These are phyloP conservation scores for Fusarium sp. DNA, from an alignment of 2,329 filamentous ascomycete species.

Conservation along the genomic window DNA sequence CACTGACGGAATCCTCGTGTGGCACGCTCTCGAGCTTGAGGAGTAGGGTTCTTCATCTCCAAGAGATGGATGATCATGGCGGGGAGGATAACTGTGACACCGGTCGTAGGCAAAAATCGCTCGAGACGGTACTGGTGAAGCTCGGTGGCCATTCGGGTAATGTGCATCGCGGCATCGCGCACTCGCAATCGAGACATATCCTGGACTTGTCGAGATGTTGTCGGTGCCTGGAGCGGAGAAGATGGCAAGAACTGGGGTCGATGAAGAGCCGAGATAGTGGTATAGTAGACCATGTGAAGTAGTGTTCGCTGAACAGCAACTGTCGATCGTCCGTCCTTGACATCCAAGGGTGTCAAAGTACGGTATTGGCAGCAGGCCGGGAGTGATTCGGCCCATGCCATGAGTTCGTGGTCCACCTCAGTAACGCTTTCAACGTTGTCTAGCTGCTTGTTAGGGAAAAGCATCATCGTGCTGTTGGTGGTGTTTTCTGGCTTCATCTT, in stretches of 20 bases:
- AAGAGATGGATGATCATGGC: constrained; percentile 94
- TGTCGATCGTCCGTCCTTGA: constrained; percentile 69
- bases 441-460: constrained; percentile 87
- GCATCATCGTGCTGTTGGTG: constrained; percentile 84
- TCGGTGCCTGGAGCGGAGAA: constrained; percentile 64
- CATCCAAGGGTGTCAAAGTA: constrained; percentile 63
- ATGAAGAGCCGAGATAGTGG: constrained; percentile 89
- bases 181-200: constrained; percentile 86
- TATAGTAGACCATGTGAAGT: constrained; percentile 93
- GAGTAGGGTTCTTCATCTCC: constrained; percentile 86
- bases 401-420: constrained; percentile 81
- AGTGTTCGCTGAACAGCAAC: constrained; percentile 81
- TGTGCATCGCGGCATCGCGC: constrained; percentile 83
- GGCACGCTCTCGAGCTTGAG: constrained; percentile 76
- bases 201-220: constrained; percentile 74
- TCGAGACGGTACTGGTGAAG: constrained; percentile 79
- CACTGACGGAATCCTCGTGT: constrained; percentile 88
- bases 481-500: constrained; percentile 81
- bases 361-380: constrained; percentile 78
- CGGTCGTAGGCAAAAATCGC: constrained; percentile 85
- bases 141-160: constrained; percentile 84
- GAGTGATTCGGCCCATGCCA: constrained; percentile 79
- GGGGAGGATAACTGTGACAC: constrained; percentile 89
- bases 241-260: constrained; percentile 89
- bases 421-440: constrained; percentile 85